phyloP scores from a whole-genome alignment of 2,329 filamentous ascomycete species.

The Monosporascus ibericus region DNA sequence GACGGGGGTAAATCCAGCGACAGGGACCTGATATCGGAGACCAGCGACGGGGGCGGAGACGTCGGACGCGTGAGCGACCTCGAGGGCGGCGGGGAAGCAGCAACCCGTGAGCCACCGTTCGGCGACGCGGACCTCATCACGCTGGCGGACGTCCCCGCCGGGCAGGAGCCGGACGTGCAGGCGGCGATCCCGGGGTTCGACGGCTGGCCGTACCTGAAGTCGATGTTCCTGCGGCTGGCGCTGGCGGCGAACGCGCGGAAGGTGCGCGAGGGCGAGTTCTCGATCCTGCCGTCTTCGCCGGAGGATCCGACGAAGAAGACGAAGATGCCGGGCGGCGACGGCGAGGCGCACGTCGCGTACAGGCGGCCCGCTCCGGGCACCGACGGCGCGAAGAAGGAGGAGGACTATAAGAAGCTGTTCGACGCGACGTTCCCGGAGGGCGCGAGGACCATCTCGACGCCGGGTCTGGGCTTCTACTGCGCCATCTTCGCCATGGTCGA shows the following conservation, averaged over 20 bases:
- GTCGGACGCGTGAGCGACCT: too few species aligned
- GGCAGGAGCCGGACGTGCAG: neutral
- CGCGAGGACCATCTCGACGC: neutral
- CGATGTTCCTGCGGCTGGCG: conserved; percentile 5
- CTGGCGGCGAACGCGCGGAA: conserved; percentile 4
- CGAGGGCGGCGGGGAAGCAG: too few species aligned
- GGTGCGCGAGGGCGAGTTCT: neutral
- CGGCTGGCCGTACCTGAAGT: conserved; percentile 15
- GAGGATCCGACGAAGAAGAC: neutral
- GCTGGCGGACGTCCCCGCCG: neutral
- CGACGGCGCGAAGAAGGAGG: too few species aligned
- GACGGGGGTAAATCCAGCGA: too few species aligned
- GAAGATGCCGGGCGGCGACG: too few species aligned
- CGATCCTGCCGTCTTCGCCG: neutral
- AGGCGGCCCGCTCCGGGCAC: too few species aligned
- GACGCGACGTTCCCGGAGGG: too few species aligned
- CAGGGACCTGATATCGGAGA: too few species aligned
- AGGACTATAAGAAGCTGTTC: too few species aligned
- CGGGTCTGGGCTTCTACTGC: neutral
- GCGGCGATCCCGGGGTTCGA: conserved; percentile 5
- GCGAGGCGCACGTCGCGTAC: neutral
- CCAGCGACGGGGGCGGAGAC: too few species aligned
- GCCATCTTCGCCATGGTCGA: neutral
- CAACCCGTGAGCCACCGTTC: neutral
- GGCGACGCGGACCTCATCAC: neutral